These are phyloP conservation scores for Logfia minima DNA, from an alignment of 129 eudicot species.

Conservation along the genomic window DNA sequence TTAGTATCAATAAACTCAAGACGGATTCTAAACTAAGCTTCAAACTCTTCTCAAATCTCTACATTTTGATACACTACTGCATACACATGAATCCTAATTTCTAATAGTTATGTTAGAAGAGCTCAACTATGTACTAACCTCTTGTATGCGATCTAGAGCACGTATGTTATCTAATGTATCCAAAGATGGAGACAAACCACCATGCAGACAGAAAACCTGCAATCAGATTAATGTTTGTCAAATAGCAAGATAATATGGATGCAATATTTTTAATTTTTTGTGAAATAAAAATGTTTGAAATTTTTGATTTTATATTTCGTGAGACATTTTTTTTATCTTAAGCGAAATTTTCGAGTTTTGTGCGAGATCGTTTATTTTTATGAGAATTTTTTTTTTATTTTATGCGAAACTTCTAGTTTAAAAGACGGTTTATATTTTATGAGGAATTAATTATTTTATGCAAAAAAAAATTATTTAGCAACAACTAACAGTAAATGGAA, in stretches of 20 bases:
- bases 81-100: neutral
- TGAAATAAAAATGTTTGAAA: too few species aligned
- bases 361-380: too few species aligned
- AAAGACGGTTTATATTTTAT: neutral
- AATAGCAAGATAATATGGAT: neutral
- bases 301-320: too few species aligned
- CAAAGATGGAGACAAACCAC: constrained; percentile 90
- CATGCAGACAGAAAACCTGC: constrained; percentile 89
- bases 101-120: neutral
- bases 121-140: constrained; percentile 44
- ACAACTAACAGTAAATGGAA: neutral
- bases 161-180: constrained; percentile 88
- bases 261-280: too few species aligned
- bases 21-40: neutral
- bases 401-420: neutral
- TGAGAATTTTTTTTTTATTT: too few species aligned
- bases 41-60: neutral
- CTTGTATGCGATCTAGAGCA: constrained; percentile 88
- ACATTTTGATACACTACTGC: neutral
- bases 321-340: too few species aligned
- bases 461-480: neutral
- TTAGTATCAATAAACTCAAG: neutral
- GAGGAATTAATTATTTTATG: too few species aligned
- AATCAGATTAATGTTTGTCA: constrained; percentile 26
- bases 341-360: too few species aligned